Conservation (phyloP, 495 filamentous ascomycete genomes). For the Aspergillus steynii region DNA sequence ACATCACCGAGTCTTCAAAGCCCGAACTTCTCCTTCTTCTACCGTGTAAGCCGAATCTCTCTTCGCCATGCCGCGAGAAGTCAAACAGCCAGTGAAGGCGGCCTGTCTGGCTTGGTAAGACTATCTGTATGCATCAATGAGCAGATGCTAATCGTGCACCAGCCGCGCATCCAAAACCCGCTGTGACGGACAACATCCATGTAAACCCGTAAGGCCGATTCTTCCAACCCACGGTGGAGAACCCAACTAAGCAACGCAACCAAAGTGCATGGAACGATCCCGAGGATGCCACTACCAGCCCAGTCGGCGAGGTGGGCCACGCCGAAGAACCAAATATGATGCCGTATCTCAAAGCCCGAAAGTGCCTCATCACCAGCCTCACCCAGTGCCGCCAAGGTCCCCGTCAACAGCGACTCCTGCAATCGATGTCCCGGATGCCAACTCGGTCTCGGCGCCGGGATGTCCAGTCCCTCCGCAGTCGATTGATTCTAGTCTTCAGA, state of each 20-base stretch:
- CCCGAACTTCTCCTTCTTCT: neutral
- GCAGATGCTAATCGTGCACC: neutral
- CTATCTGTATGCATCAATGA: neutral
- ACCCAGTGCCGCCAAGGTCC: neutral
- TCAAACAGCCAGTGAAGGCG: neutral
- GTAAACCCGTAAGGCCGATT: conserved; percentile 37
- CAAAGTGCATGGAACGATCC: conserved; percentile 37
- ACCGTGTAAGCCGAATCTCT: neutral
- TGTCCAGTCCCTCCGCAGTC: neutral
- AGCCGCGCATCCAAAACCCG: conserved; percentile 46
- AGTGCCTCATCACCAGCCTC: neutral
- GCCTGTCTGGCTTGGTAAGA: neutral
- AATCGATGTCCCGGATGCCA: neutral
- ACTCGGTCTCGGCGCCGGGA: neutral
- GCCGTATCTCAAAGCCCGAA: neutral
- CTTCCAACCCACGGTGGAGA: too few relatives aligned
- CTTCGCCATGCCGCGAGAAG: neutral
- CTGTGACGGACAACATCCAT: conserved; percentile 46
- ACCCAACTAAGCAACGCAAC: neutral
- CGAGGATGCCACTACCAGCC: conserved; percentile 42
- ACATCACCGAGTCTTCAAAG: neutral
- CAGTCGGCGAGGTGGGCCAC: conserved; percentile 42
- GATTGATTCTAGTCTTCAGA: conserved; percentile 3
- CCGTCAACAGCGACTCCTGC: neutral
- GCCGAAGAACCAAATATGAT: conserved; percentile 16